phyloP scores from a whole-genome alignment of 495 filamentous ascomycete genomes.

The Parathielavia hyrcaniae region DNA sequence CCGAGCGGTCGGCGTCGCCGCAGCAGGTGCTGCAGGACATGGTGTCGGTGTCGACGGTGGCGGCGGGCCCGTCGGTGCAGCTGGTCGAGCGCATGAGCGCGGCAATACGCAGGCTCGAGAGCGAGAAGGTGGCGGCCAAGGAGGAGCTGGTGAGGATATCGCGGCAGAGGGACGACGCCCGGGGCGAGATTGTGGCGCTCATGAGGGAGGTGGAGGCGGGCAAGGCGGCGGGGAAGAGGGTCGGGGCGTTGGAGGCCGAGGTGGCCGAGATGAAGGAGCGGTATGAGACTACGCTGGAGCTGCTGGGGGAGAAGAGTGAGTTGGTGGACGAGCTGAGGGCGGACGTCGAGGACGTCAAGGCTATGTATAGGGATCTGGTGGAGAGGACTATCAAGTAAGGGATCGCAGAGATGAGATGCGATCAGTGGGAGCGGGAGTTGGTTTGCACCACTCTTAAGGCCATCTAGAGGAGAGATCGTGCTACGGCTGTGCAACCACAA shows the following conservation, averaged over 20 bases:
- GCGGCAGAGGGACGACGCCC: slow-evolving; percentile 79
- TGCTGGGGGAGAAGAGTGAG: slow-evolving; percentile 97
- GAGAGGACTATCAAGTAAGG: slow-evolving; percentile 67
- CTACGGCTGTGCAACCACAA: not conserved
- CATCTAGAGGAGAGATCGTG: not conserved
- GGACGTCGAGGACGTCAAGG: slow-evolving; percentile 88
- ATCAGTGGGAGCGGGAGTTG: not conserved
- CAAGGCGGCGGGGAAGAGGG: slow-evolving; percentile 51
- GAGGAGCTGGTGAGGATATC: slow-evolving; percentile 78
- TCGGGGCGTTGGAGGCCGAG: slow-evolving; percentile 60
- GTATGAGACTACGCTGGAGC: slow-evolving; percentile 86
- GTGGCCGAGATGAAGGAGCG: slow-evolving; percentile 58
- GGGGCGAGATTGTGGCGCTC: slow-evolving; percentile 79
- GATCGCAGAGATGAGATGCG: too few relatives aligned
- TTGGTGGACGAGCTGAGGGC: slow-evolving; percentile 80
- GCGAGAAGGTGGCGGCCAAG: slow-evolving; percentile 75
- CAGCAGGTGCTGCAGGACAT: slow-evolving; percentile 78
- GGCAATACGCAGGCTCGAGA: slow-evolving; percentile 82
- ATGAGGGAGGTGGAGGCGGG: slow-evolving; percentile 79
- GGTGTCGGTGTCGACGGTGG: slow-evolving; percentile 79
- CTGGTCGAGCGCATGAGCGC: slow-evolving; percentile 95
- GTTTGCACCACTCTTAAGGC: not conserved
- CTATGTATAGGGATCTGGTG: slow-evolving; percentile 88
- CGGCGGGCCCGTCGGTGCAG: slow-evolving; percentile 87
- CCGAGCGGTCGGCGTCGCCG: slow-evolving; percentile 55